Conservation (phyloP, 192 early-diverging fungal species). For the Haplosporangium gracile region DNA sequence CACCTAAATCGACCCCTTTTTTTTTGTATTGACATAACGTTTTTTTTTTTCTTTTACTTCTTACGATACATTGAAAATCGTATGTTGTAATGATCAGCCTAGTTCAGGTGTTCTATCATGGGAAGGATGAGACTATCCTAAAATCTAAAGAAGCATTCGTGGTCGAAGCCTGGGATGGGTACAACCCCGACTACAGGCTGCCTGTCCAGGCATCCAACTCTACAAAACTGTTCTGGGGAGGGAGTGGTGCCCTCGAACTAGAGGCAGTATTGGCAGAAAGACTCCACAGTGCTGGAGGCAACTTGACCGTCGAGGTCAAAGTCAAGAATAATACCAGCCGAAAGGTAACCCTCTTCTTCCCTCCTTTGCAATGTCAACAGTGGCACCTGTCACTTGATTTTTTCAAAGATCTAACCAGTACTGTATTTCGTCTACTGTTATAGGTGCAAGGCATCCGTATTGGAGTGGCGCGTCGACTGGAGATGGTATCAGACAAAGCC, state of each 20-base stretch:
- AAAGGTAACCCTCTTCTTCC: conserved; percentile 44
- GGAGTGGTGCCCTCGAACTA: conserved; percentile 48
- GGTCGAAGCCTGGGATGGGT: conserved; percentile 64
- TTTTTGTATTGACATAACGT: conserved; percentile 15
- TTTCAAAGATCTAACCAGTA: too few relatives aligned
- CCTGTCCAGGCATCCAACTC: conserved; percentile 52
- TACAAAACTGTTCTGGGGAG: conserved; percentile 60
- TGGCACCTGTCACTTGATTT: background rate
- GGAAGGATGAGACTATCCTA: conserved; percentile 65
- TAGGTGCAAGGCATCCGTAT: conserved; percentile 71
- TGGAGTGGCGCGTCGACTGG: conserved; percentile 58
- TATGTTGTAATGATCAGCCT: conserved; percentile 38
- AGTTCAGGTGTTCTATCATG: conserved; percentile 68
- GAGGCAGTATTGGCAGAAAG: conserved; percentile 52
- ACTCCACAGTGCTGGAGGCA: conserved; percentile 57
- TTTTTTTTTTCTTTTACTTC: background rate
- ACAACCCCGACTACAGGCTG: conserved; percentile 55
- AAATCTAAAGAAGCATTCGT: conserved; percentile 72
- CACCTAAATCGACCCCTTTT: background rate
- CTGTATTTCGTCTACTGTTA: background rate
- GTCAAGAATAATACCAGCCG: conserved; percentile 64
- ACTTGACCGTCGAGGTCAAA: conserved; percentile 59
- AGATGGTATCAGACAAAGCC: conserved; percentile 64
- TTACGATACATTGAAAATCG: background rate
- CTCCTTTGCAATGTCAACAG: background rate